Evolutionary conservation across 148 eudicot genomes (phyloP).

Genomic region (Cornus florida): DNA sequence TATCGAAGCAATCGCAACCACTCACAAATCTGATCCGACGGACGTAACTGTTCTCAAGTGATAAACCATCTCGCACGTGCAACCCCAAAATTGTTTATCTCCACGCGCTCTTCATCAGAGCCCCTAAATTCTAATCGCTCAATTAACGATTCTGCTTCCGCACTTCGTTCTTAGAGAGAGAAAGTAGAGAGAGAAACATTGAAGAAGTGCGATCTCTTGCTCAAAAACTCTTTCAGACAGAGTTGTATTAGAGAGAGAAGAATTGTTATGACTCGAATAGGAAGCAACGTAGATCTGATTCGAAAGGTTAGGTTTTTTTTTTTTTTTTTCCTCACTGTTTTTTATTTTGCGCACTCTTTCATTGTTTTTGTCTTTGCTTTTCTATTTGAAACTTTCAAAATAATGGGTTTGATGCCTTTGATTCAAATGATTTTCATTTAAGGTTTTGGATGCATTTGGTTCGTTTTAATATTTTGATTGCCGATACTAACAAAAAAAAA

Average conservation of each 20-base stretch:
- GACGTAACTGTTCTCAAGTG: background rate
- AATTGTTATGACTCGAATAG: background rate
- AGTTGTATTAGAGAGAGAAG: background rate
- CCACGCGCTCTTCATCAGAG: background rate
- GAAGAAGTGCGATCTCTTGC: background rate
- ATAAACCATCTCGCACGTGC: background rate
- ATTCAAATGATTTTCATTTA: background rate
- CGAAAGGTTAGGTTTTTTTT: background rate
- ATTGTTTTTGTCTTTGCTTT: background rate
- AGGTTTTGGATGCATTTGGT: background rate
- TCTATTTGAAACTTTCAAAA: background rate
- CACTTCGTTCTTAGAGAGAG: background rate
- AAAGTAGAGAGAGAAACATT: background rate
- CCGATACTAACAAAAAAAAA: no score
- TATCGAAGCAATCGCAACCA: background rate
- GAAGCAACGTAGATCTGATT: background rate
- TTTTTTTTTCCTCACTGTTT: no score
- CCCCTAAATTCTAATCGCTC: background rate
- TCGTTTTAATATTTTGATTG: background rate
- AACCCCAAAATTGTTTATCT: background rate
- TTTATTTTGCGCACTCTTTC: background rate
- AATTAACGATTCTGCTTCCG: background rate
- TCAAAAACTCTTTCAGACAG: no score
- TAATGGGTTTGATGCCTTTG: background rate
- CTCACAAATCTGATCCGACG: background rate